Conservation (phyloP, 2,329 filamentous ascomycete genomes). For the Colletotrichum shisoi region DNA sequence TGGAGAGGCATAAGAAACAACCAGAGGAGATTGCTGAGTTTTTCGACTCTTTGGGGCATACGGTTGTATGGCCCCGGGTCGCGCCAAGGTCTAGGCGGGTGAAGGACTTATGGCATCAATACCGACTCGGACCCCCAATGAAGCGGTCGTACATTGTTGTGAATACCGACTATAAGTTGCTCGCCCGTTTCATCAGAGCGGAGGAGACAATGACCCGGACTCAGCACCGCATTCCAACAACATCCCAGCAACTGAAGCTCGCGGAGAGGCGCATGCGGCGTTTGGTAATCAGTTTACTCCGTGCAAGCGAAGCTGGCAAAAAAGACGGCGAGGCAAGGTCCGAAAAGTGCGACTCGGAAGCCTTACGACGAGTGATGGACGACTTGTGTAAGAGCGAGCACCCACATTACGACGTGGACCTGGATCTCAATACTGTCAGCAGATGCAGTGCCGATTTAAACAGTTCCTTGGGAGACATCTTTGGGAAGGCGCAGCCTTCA, state of each 20-base stretch:
- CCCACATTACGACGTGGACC: slow-evolving; percentile 16
- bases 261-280: not conserved
- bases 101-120: slow-evolving; percentile 16
- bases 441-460: slow-evolving; percentile 27
- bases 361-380: slow-evolving; percentile 24
- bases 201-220: not conserved
- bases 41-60: slow-evolving; percentile 24
- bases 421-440: not conserved
- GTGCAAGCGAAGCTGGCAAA: slow-evolving; percentile 32
- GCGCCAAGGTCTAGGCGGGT: slow-evolving; percentile 16
- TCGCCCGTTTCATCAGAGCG: not conserved
- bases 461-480: slow-evolving; percentile 13
- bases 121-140: slow-evolving; percentile 13
- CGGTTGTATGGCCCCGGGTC: not conserved
- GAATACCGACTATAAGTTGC: slow-evolving; percentile 15
- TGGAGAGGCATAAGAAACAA: slow-evolving; percentile 15
- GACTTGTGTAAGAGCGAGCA: slow-evolving; percentile 15
- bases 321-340: slow-evolving; percentile 41
- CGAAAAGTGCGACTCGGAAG: slow-evolving; percentile 5
- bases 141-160: not conserved
- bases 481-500: slow-evolving; percentile 7
- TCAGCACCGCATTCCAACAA: slow-evolving; percentile 13
- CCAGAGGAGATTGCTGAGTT: slow-evolving; percentile 22
- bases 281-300: slow-evolving; percentile 14
- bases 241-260: not conserved